phyloP scores from a whole-genome alignment of 176 grass and related monocot species.

The Triticum urartu region DNA sequence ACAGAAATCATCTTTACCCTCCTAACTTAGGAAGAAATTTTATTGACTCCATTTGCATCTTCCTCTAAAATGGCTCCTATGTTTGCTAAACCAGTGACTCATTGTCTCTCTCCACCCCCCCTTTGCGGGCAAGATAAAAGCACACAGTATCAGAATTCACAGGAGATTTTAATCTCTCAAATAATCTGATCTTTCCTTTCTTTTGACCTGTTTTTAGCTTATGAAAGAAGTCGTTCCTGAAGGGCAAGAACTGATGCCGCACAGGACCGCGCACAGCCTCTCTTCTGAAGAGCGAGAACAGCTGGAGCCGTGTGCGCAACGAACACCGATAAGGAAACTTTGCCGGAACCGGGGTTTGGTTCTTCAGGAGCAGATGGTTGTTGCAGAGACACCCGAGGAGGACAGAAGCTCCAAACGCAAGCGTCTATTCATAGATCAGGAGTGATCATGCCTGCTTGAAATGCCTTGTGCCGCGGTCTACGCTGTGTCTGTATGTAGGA shows the following conservation, averaged over 20 bases:
- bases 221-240: slow-evolving; percentile 53
- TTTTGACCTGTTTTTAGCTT: slow-evolving; percentile 37
- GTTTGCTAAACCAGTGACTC: neutral
- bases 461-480: neutral
- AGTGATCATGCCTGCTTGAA: slow-evolving; percentile 10
- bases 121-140: neutral
- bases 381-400: slow-evolving; percentile 57
- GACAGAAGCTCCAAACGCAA: slow-evolving; percentile 38
- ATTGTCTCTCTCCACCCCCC: neutral
- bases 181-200: neutral
- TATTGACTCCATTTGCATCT: neutral
- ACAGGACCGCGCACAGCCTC: slow-evolving; percentile 34
- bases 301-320: neutral
- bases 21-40: neutral
- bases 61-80: neutral
- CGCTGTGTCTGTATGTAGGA: slow-evolving; percentile 22
- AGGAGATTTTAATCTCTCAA: neutral
- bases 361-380: slow-evolving; percentile 54
- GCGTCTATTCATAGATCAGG: slow-evolving; percentile 47
- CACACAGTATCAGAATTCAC: neutral
- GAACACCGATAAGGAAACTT: slow-evolving; percentile 74
- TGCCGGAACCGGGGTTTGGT: slow-evolving; percentile 66
- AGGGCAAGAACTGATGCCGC: slow-evolving; percentile 68
- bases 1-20: neutral
- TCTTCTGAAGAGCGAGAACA: slow-evolving; percentile 1